Percentiles rank a stretch among this genome's conserved stretches.
Evolutionary conservation across 2,329 filamentous ascomycete genomes (phyloP).

Genomic region (Parascedosporium putredinis): DNA sequence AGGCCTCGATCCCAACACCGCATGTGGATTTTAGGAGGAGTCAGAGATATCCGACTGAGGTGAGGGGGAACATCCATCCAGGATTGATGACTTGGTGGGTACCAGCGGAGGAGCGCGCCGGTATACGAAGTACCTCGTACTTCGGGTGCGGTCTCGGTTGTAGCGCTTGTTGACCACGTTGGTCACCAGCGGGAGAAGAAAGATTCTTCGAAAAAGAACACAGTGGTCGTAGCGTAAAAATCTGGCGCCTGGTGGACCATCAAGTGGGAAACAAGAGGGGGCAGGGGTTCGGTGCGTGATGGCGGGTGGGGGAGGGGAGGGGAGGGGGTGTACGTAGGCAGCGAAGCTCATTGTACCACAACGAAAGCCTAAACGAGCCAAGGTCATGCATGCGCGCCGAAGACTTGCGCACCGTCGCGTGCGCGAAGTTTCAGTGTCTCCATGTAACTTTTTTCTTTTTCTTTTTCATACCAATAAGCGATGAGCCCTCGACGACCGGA

Average conservation of each 20-base stretch:
- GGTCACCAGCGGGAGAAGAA: neutral
- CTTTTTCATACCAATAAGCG: neutral
- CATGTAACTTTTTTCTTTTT: too few species aligned
- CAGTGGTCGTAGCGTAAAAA: neutral
- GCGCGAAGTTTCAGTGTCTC: neutral
- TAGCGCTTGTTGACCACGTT: conserved; percentile 1
- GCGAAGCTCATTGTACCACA: too few species aligned
- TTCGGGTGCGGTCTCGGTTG: neutral
- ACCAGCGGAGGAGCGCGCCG: neutral
- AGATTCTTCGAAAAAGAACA: neutral
- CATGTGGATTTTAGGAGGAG: too few species aligned
- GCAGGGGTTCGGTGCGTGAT: neutral
- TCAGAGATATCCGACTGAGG: too few species aligned
- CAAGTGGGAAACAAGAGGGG: neutral
- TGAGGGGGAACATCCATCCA: too few species aligned
- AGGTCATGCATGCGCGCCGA: too few species aligned
- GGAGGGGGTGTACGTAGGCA: too few species aligned
- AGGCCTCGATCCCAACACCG: too few species aligned
- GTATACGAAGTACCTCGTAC: neutral
- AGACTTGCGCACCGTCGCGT: neutral
- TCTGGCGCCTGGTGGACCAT: neutral
- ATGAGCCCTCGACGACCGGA: too few species aligned
- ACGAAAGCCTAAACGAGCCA: too few species aligned
- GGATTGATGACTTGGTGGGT: too few species aligned
- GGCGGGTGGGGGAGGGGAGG: too few species aligned